A percentile compares a stretch with the other conserved stretches of the same genome.
These are phyloP conservation scores for Psilocybe cyanescens DNA, from an alignment of 768 basidiomycete species.

Conservation along the genomic window DNA sequence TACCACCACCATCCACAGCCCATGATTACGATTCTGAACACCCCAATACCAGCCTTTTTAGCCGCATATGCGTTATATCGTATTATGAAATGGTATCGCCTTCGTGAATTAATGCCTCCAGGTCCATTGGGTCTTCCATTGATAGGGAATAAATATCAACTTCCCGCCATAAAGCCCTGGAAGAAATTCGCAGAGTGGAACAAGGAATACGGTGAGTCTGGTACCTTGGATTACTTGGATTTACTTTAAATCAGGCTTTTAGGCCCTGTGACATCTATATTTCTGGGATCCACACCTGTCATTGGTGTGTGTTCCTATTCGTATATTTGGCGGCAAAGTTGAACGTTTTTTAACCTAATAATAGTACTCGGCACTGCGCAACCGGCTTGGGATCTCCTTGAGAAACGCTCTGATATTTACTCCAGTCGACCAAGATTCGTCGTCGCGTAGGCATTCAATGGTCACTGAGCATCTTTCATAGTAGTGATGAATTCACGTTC, in stretches of 20 bases:
- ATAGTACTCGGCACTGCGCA: constrained; percentile 48
- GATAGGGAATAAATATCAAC: constrained; percentile 49
- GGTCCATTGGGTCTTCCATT: constrained; percentile 47
- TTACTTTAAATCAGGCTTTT: constrained; percentile 2
- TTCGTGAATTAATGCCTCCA: constrained; percentile 44
- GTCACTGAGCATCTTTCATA: not conserved
- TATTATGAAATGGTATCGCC: constrained; percentile 30
- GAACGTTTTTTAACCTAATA: not conserved
- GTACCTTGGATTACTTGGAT: not conserved
- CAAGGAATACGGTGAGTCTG: constrained; percentile 41
- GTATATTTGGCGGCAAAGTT: not conserved
- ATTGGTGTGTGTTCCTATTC: constrained; percentile 31
- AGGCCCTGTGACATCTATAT: constrained; percentile 46
- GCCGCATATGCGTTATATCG: constrained; percentile 25
- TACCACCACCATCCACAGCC: not conserved
- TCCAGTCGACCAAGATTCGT: constrained; percentile 53
- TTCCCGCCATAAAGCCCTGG: constrained; percentile 51
- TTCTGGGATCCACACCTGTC: constrained; percentile 44
- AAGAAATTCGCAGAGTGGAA: constrained; percentile 51
- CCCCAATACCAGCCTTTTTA: constrained; percentile 7
- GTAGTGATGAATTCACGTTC: not conserved
- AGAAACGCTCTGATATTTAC: constrained; percentile 53
- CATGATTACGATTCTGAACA: constrained; percentile 6
- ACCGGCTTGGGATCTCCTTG: constrained; percentile 34
- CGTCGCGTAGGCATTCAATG: constrained; percentile 34